Base-by-base conservation (phyloP, 2,329 filamentous ascomycete genomes). In the Colletotrichum spinosum region DNA sequence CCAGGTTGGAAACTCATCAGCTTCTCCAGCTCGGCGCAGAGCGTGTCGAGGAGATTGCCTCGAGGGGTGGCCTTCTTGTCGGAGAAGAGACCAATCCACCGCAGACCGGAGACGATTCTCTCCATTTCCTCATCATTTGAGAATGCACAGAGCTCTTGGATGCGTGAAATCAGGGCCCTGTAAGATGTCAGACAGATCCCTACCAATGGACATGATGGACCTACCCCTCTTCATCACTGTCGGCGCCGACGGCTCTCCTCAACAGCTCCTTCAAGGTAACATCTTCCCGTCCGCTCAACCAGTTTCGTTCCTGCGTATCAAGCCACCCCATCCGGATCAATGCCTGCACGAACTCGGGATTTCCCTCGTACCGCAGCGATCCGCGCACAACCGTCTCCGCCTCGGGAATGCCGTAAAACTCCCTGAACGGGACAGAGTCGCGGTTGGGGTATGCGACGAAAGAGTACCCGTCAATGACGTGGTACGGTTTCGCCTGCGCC, bases 391-490 rank as follows among this genome's bases (percentile, higher is more conserved):
- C 83, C 37, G 87, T 91, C 72, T 90, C 79, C 6, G 88, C 89
- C 74, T 92, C 90, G 11, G 90, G 90, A 68, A 92, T 91, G 69
- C 81, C 79, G 80, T 92, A 92, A 65, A 87, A 84, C 79, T 91
- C 86, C 60, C 83, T 83, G 82, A 89, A 92, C 1, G 86, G 84
- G 1, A 86, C 87, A 37, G 86, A 90, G 78, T 92, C 86, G 67
- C 89, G 82, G 81, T 92, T 92, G 44, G 88, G 88, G 77, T 92
- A 92, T 9, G 88, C 89, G 60, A 92, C 87, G 72, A 92, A 91
- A 7, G 88, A 86, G 73, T 87, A 92, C 1, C 71, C 70, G 6
- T 70, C 69, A 25, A 69, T 25, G 78, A 91, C 90, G 75, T 84
- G 85, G 81, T 91, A 92, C 25, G 89, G 88, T 78, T 88, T 86